Evolutionary conservation across 2,329 filamentous ascomycete species (phyloP).

Genomic region (Alternaria sp.): DNA sequence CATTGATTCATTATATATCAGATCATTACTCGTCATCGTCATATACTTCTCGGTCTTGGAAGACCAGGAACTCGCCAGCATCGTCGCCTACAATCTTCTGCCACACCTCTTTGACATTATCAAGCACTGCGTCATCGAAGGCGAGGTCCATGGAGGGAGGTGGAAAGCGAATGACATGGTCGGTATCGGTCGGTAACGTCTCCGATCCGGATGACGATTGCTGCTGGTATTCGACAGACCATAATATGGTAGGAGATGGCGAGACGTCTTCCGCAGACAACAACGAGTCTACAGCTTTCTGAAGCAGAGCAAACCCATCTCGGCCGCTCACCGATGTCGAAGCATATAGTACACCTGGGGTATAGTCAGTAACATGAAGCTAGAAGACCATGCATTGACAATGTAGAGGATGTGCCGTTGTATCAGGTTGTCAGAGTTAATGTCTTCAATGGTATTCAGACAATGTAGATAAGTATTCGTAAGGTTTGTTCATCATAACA

Average conservation of each 20-base stretch:
- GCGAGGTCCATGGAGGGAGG: constrained; percentile 68
- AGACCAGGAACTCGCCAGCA: constrained; percentile 72
- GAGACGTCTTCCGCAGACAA: constrained; percentile 47
- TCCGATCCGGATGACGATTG: constrained; percentile 26
- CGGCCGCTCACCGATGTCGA: constrained; percentile 51
- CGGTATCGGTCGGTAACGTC: constrained; percentile 34
- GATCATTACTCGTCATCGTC: constrained; percentile 55
- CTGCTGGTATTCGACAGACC: constrained; percentile 62
- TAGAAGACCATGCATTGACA: constrained; percentile 1
- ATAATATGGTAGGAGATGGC: constrained; percentile 53
- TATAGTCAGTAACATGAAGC: constrained; percentile 44
- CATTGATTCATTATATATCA: not conserved
- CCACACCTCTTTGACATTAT: constrained; percentile 75
- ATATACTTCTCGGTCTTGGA: constrained; percentile 76
- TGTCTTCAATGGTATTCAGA: constrained; percentile 93
- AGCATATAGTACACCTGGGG: constrained; percentile 65
- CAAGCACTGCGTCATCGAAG: constrained; percentile 74
- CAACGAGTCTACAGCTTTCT: constrained; percentile 53
- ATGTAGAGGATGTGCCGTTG: constrained; percentile 45
- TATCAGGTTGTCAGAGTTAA: constrained; percentile 86
- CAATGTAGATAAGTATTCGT: constrained; percentile 99
- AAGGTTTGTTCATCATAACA: constrained; percentile 81
- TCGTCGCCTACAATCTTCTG: constrained; percentile 63
- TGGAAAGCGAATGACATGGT: constrained; percentile 63
- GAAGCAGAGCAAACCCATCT: constrained; percentile 44